phyloP scores from a whole-genome alignment of 2,329 filamentous ascomycete species.

The Nemania sp. region DNA sequence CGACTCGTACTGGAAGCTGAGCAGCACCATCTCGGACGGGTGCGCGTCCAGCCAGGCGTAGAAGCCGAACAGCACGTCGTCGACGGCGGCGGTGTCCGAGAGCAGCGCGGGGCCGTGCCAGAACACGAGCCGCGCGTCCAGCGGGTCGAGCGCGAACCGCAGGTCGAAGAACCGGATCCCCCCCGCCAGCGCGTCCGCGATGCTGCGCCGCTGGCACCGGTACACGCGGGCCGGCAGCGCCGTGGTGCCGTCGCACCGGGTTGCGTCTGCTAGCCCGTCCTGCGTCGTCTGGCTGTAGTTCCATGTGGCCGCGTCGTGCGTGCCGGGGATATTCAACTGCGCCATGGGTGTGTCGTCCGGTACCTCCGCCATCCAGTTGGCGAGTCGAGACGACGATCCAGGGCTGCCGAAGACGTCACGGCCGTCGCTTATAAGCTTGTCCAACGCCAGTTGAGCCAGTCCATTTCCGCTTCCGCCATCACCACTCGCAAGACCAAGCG shows the following conservation, averaged over 20 bases:
- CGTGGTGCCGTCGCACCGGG: slow-evolving; percentile 43
- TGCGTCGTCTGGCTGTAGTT: slow-evolving; percentile 51
- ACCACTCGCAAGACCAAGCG: neutral
- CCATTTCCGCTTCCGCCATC: neutral
- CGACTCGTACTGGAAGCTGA: slow-evolving; percentile 53
- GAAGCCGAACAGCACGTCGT: slow-evolving; percentile 50
- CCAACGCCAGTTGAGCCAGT: slow-evolving; percentile 43
- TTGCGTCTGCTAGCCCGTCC: slow-evolving; percentile 43
- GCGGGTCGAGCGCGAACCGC: slow-evolving; percentile 52
- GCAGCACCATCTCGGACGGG: slow-evolving; percentile 48
- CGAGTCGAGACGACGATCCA: no score
- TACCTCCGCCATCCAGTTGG: slow-evolving; percentile 51
- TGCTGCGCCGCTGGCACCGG: slow-evolving; percentile 45
- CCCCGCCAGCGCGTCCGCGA: slow-evolving; percentile 46
- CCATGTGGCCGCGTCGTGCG: slow-evolving; percentile 56
- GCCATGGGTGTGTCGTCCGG: slow-evolving; percentile 47
- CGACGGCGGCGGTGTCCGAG: slow-evolving; percentile 47
- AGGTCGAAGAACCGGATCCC: slow-evolving; percentile 56
- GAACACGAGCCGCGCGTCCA: slow-evolving; percentile 50
- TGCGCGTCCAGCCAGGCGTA: slow-evolving; percentile 53
- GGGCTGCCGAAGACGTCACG: slow-evolving; percentile 48
- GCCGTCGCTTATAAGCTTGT: slow-evolving; percentile 47
- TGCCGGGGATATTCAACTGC: slow-evolving; percentile 54
- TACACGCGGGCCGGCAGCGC: slow-evolving; percentile 39
- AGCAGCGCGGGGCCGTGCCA: slow-evolving; percentile 52